Evolutionary conservation across 208 protist genomes (phyloP).

Genomic region (Acanthamoeba healyi): DNA sequence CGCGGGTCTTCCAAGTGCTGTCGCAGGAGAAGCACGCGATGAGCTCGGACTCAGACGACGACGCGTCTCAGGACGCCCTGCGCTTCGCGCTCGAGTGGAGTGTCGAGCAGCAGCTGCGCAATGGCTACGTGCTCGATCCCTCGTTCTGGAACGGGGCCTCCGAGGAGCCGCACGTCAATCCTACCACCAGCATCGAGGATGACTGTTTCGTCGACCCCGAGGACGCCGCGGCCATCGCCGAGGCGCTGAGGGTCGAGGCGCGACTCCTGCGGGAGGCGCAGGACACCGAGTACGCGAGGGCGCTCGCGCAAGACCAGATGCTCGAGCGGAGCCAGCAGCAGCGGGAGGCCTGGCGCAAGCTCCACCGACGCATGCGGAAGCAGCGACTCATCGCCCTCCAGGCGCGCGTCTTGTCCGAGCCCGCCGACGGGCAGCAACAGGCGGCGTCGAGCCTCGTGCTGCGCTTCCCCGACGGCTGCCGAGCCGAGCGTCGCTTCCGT

Average conservation of each 20-base stretch:
- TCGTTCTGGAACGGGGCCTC: too few species aligned
- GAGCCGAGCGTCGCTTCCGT: neutral
- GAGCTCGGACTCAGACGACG: neutral
- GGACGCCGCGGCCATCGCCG: neutral
- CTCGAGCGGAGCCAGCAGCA: neutral
- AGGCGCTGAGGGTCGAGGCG: neutral
- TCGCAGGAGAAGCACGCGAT: conserved; percentile 36
- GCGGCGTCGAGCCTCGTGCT: neutral
- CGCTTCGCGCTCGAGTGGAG: conserved; percentile 1
- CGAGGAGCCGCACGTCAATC: neutral
- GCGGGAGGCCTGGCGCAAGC: neutral
- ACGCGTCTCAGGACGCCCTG: neutral
- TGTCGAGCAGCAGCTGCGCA: neutral
- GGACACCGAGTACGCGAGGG: neutral
- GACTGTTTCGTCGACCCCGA: neutral
- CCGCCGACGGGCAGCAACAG: neutral
- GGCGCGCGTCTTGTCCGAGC: neutral
- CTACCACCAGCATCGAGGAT: neutral
- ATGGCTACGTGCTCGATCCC: neutral
- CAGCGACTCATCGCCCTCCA: neutral
- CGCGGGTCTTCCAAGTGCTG: neutral
- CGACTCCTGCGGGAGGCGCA: conserved; percentile 14
- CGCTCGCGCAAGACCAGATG: neutral
- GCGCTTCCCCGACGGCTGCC: conserved; percentile 9
- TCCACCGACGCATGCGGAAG: neutral